A percentile compares a stretch with the other conserved stretches of the same genome.
phyloP scores from a whole-genome alignment of 2,329 filamentous ascomycete species.

The Ophiocordyceps sinensis region DNA sequence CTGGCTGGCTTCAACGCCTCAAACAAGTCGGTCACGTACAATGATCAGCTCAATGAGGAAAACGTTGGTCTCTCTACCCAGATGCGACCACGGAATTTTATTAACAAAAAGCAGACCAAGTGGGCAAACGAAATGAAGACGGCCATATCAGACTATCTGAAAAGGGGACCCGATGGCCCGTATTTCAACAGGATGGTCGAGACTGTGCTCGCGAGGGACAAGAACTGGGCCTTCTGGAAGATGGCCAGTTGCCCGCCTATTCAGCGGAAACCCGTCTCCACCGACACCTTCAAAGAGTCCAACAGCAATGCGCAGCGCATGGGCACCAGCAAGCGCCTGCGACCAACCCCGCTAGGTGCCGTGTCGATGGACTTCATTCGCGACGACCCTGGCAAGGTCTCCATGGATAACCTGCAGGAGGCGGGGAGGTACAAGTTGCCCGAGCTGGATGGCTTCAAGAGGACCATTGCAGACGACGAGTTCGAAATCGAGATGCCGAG shows the following conservation, averaged over 20 bases:
- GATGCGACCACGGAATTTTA: not conserved
- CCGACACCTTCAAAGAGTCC: slow-evolving; percentile 54
- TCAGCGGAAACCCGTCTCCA: slow-evolving; percentile 55
- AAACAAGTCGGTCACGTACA: slow-evolving; percentile 82
- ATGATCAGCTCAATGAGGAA: slow-evolving; percentile 64
- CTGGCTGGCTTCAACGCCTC: slow-evolving; percentile 48
- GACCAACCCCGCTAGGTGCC: slow-evolving; percentile 54
- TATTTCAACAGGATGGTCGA: slow-evolving; percentile 97
- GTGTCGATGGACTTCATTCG: slow-evolving; percentile 67
- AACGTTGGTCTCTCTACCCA: slow-evolving; percentile 44
- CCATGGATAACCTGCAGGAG: slow-evolving; percentile 57
- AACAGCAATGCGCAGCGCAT: slow-evolving; percentile 50
- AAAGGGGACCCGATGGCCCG: slow-evolving; percentile 65
- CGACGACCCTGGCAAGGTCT: slow-evolving; percentile 42
- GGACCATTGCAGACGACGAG: slow-evolving; percentile 63
- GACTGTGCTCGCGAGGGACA: slow-evolving; percentile 86
- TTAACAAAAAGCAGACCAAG: slow-evolving; percentile 41
- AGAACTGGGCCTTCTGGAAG: slow-evolving; percentile 99
- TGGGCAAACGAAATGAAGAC: slow-evolving; percentile 73
- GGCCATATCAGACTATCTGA: slow-evolving; percentile 69
- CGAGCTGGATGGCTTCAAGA: slow-evolving; percentile 53
- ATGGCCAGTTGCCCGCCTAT: slow-evolving; percentile 85
- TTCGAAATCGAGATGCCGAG: slow-evolving; percentile 76
- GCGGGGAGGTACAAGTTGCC: slow-evolving; percentile 52
- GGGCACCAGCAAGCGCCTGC: slow-evolving; percentile 56